These are phyloP conservation scores for Lithocarpus polystachyus DNA, from an alignment of 306 rosid genomes.

Conservation along the genomic window DNA sequence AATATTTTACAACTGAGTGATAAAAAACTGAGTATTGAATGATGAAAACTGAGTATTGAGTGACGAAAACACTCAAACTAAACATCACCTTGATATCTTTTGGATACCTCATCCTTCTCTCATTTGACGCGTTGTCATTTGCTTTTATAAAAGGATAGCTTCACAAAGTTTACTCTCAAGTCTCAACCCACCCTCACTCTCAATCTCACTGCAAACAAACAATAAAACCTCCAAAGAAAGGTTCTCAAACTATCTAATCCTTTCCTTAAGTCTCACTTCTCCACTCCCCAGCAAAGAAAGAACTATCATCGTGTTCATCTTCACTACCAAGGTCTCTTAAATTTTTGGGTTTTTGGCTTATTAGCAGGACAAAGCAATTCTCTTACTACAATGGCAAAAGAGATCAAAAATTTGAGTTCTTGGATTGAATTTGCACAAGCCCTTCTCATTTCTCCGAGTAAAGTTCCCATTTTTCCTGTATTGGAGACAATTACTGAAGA, in stretches of 20 bases:
- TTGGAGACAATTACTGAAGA: conserved; percentile 65
- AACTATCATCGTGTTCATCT: neutral
- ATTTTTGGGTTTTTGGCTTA: neutral
- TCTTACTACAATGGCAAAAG: conserved; percentile 40
- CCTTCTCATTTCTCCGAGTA: conserved; percentile 32
- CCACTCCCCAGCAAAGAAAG: neutral
- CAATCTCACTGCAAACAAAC: neutral
- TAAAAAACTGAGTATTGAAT: no score
- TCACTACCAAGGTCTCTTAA: no score
- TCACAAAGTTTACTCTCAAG: conserved; percentile 9
- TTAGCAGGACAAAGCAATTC: neutral
- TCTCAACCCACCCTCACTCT: neutral
- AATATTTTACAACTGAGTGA: no score
- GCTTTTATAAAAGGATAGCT: neutral
- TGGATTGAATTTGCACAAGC: conserved; percentile 57
- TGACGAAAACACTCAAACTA: no score
- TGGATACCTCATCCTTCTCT: no score
- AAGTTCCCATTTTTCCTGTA: conserved; percentile 38
- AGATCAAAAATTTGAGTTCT: conserved; percentile 25
- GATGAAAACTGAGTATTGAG: no score
- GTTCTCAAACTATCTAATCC: neutral
- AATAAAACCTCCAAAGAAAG: neutral
- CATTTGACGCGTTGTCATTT: neutral
- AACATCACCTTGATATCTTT: no score
- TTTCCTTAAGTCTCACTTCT: neutral